Conservation (phyloP, 257 asterid genomes). For the Salvia miltiorrhiza region DNA sequence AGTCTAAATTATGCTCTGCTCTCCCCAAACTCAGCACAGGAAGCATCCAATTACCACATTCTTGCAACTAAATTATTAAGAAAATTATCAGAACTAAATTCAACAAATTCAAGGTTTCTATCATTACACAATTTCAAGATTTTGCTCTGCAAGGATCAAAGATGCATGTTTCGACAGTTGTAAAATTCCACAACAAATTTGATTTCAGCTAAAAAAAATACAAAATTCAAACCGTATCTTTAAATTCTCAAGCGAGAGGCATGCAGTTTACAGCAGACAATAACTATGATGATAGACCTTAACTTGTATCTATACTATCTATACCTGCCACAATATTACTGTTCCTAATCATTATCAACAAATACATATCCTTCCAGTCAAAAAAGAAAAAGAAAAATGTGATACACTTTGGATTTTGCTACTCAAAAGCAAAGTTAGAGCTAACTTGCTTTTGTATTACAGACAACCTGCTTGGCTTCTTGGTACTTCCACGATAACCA, state of each 20-base stretch:
- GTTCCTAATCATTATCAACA: not conserved
- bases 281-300: not conserved
- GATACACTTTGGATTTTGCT: not conserved
- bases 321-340: not conserved
- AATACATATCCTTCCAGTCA: constrained; percentile 8
- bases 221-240: not conserved
- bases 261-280: not conserved
- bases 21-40: no score
- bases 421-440: not conserved
- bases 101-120: no score
- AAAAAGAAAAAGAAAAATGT: not conserved
- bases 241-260: not conserved
- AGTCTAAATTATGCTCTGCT: no score
- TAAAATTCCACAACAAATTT: no score
- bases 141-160: no score
- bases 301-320: not conserved
- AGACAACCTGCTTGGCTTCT: not conserved
- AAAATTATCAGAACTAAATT: no score
- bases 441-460: not conserved
- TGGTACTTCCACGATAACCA: not conserved
- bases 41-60: no score
- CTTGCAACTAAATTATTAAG: no score
- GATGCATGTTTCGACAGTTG: no score
- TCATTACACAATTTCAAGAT: no score
- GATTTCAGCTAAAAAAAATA: not conserved